A percentile compares a stretch with the other conserved stretches of the same genome.
Evolutionary conservation across 768 basidiomycete genomes (phyloP).

Genomic region (Suillus variegatus): DNA sequence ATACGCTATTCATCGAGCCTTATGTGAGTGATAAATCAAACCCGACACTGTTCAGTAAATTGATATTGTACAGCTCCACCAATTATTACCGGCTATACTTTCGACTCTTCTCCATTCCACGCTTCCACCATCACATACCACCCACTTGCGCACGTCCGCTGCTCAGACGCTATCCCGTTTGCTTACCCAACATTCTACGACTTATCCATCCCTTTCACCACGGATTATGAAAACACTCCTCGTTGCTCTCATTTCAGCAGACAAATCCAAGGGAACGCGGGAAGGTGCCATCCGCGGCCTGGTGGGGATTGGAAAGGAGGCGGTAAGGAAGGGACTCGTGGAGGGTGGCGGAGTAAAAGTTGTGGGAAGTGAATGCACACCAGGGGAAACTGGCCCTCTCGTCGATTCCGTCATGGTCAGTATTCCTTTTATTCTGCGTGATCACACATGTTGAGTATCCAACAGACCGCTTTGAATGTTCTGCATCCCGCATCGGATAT

Average conservation of each 20-base stretch:
- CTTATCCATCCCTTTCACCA: conserved; percentile 83
- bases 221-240: conserved; percentile 94
- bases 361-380: conserved; percentile 63
- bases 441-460: background rate
- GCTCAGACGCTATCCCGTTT: conserved; percentile 84
- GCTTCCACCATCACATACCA: conserved; percentile 71
- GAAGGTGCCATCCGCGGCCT: conserved; percentile 91
- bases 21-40: conserved; percentile 65
- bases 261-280: conserved; percentile 76
- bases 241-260: conserved; percentile 74
- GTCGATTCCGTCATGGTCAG: conserved; percentile 65
- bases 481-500: conserved; percentile 59
- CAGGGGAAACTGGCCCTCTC: conserved; percentile 36
- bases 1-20: conserved; percentile 91
- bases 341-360: conserved; percentile 79
- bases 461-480: conserved; percentile 61
- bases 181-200: conserved; percentile 80
- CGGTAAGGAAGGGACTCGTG: conserved; percentile 78
- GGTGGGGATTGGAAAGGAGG: conserved; percentile 82
- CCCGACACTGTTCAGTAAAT: background rate
- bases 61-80: conserved; percentile 70
- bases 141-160: conserved; percentile 75
- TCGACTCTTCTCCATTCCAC: conserved; percentile 89
- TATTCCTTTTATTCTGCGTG: conserved; percentile 7
- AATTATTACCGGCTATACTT: conserved; percentile 90